Evolutionary conservation across 2,329 filamentous ascomycete genomes (phyloP).

Genomic region (Aspergillus ustus): DNA sequence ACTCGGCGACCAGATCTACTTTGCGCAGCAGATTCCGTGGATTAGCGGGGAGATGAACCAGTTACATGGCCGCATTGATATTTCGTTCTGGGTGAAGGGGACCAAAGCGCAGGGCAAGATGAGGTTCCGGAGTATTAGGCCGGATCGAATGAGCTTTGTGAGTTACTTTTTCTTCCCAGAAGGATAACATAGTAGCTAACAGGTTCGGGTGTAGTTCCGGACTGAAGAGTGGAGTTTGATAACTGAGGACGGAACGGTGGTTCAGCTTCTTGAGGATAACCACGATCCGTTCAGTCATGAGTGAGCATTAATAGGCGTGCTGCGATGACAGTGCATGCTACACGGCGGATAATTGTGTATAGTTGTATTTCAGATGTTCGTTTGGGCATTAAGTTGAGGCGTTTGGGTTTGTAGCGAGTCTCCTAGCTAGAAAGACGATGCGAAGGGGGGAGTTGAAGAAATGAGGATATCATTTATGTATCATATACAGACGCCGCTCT

Average conservation of each 20-base stretch:
- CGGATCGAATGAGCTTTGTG: constrained; percentile 64
- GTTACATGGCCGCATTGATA: constrained; percentile 86
- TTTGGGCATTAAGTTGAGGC: constrained; percentile 18
- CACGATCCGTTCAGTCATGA: constrained; percentile 69
- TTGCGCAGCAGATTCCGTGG: constrained; percentile 78
- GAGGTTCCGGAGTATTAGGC: constrained; percentile 77
- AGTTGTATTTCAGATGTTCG: constrained; percentile 14
- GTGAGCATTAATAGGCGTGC: constrained; percentile 45
- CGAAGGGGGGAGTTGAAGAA: constrained; percentile 7
- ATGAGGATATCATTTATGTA: constrained; percentile 46
- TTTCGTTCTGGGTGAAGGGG: constrained; percentile 84
- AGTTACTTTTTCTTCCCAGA: constrained; percentile 35
- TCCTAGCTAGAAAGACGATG: not conserved
- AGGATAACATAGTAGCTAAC: not conserved
- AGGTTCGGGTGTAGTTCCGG: constrained; percentile 65
- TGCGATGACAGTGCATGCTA: not conserved
- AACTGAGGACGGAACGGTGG: constrained; percentile 65
- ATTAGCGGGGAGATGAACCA: constrained; percentile 90
- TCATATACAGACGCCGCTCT: constrained; percentile 46
- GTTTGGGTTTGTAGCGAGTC: constrained; percentile 17
- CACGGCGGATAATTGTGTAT: not conserved
- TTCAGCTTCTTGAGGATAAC: constrained; percentile 75
- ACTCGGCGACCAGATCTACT: constrained; percentile 87
- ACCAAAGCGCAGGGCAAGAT: constrained; percentile 72
- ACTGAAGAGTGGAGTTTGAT: constrained; percentile 90